A percentile compares a stretch with the other conserved stretches of the same genome.
Conservation (phyloP, 306 rosid species). For the Ormosia semicastrata region DNA sequence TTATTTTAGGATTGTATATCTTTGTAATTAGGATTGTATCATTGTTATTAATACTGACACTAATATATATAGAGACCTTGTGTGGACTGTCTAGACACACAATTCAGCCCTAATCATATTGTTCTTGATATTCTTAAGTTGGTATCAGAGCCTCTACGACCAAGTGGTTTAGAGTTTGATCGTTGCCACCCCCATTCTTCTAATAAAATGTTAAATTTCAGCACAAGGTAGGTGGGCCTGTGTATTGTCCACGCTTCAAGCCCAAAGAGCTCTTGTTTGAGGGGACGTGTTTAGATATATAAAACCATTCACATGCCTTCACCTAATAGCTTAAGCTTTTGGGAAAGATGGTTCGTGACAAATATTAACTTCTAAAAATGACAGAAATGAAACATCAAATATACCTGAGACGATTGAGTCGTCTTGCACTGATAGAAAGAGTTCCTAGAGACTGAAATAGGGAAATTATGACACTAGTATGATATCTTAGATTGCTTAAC, state of each 20-base stretch:
- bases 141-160: too few relatives aligned
- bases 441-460: slow-evolving; percentile 94
- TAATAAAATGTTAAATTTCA: too few relatives aligned
- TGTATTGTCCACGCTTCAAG: too few relatives aligned
- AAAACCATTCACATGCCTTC: too few relatives aligned
- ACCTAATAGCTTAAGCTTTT: too few relatives aligned
- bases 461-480: slow-evolving; percentile 94
- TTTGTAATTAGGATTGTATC: not conserved
- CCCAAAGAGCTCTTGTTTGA: too few relatives aligned
- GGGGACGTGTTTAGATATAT: too few relatives aligned
- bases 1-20: too few relatives aligned
- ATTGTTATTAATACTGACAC: not conserved
- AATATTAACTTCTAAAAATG: slow-evolving; percentile 17
- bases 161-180: too few relatives aligned
- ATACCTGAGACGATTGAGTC: slow-evolving; percentile 95
- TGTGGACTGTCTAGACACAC: not conserved
- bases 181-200: too few relatives aligned
- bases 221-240: too few relatives aligned
- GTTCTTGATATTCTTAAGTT: not conserved
- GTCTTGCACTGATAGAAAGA: slow-evolving; percentile 90
- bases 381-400: slow-evolving; percentile 16
- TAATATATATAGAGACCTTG: not conserved
- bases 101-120: not conserved
- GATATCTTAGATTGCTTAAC: slow-evolving; percentile 99
- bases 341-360: too few relatives aligned